Evolutionary conservation across 1,139 yeast genomes (phyloP), one percentile per base, ranked within the genome.

Genomic region (Taiozyma sp.): DNA sequence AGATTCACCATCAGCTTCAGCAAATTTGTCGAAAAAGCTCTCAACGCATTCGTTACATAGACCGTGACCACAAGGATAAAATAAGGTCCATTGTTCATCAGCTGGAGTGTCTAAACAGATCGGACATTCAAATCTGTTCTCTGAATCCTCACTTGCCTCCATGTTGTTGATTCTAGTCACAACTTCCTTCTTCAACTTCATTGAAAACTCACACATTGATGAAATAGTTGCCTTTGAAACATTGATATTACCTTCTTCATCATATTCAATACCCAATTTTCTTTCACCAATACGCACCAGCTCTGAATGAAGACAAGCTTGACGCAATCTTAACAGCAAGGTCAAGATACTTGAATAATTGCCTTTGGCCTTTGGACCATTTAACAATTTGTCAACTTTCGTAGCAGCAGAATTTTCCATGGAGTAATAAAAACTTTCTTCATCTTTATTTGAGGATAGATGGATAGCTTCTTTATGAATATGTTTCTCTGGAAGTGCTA

Each of bases 261-360:
- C 67, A 47, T 55, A 58, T 12, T 50, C 23, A 12, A 57, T 54
- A 41, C 63, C 64, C 45, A 53, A 70, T 54, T 69, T 75, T 58
- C 73, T 65, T 60, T 75, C 80, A 28, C 92, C 92, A 50, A 87
- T 73, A 55, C 81, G 80, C 40, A 90, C 93, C 52, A 93, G 72
- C 60, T 79, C 84, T 43, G 84, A 81, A 67, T 93, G 98, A 61
- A 92, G 84, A 65, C 97, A 89, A 2, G 96, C 95, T 69, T 93
- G 98, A 54, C 99, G 77, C 60, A 93, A 74, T 48, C 98, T 76
- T 46, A 92, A 70, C 54, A 93, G 74, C 60, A 92, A 70, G 0
- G 91, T 84, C 59, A 93, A 77, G 51, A 90, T 83, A 52, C 78
- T 78, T 6, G 86, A 77, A 62, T 80, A 82, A 49, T 75, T 70